phyloP scores from a whole-genome alignment of 495 filamentous ascomycete species.

The Penicillium arizonense region DNA sequence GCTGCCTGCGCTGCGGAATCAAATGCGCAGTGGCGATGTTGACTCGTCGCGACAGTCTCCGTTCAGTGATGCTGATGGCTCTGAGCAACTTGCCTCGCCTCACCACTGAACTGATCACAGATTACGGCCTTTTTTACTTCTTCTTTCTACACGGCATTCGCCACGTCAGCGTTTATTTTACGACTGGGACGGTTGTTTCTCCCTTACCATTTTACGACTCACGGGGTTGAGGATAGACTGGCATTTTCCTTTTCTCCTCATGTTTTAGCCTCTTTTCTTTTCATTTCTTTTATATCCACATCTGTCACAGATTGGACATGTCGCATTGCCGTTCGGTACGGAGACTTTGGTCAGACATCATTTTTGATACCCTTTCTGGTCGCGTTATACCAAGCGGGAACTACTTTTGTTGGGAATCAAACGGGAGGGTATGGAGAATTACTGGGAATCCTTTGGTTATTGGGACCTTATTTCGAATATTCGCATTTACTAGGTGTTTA shows the following conservation, averaged over 20 bases:
- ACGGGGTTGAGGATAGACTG: slow-evolving; percentile 31
- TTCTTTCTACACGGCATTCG: slow-evolving; percentile 17
- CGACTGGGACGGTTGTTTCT: slow-evolving; percentile 16
- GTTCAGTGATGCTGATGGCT: slow-evolving; percentile 42
- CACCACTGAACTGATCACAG: slow-evolving; percentile 17
- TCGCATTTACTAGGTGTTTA: slow-evolving; percentile 7
- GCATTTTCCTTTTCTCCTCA: slow-evolving; percentile 16
- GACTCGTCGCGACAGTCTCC: slow-evolving; percentile 41
- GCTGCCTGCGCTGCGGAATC: slow-evolving; percentile 63
- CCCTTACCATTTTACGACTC: slow-evolving; percentile 17
- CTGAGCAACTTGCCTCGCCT: slow-evolving; percentile 36
- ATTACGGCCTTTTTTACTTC: slow-evolving; percentile 19
- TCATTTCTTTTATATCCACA: not conserved
- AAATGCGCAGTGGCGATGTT: slow-evolving; percentile 43
- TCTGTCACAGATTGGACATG: slow-evolving; percentile 10
- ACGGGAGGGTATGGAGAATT: slow-evolving; percentile 3
- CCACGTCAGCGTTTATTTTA: slow-evolving; percentile 25
- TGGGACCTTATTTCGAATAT: not conserved
- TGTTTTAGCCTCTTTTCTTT: slow-evolving; percentile 13
- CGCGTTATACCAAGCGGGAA: slow-evolving; percentile 18
- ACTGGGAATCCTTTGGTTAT: slow-evolving; percentile 5
- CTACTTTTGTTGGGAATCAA: slow-evolving; percentile 9
- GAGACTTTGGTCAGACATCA: slow-evolving; percentile 18
- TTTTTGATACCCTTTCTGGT: slow-evolving; percentile 31
- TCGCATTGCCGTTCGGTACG: slow-evolving; percentile 8